These are phyloP conservation scores for Debaryomyces fabryi DNA, from an alignment of 1,139 yeast genomes.

Conservation along the genomic window DNA sequence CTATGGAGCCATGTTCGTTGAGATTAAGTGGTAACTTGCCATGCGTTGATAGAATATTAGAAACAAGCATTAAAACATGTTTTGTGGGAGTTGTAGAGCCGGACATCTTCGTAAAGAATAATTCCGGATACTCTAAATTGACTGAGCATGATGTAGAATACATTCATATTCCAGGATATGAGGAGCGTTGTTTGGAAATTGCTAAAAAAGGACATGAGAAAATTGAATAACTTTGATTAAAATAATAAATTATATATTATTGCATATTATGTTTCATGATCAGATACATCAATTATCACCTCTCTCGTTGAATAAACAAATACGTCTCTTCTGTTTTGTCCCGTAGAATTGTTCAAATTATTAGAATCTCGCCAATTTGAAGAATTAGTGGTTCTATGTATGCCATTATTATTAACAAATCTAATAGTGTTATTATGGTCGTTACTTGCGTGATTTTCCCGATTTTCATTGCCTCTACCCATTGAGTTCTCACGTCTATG, in stretches of 20 bases:
- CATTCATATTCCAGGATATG: constrained; percentile 81
- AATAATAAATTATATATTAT: neutral
- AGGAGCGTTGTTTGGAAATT: constrained; percentile 67
- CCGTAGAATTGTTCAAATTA: constrained; percentile 10
- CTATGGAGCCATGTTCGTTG: constrained; percentile 97
- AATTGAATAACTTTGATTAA: constrained; percentile 10
- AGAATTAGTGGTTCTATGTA: neutral
- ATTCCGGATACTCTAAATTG: constrained; percentile 62
- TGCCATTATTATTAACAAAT: neutral
- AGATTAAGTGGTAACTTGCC: constrained; percentile 90
- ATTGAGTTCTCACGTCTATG: neutral
- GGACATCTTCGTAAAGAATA: constrained; percentile 78
- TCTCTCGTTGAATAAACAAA: constrained; percentile 60
- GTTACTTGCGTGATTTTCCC: neutral
- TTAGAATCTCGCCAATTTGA: neutral
- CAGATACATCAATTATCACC: constrained; percentile 42
- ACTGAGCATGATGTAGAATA: constrained; percentile 64
- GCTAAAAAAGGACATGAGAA: constrained; percentile 75
- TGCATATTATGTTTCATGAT: constrained; percentile 2
- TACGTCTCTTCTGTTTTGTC: constrained; percentile 42
- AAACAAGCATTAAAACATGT: constrained; percentile 62
- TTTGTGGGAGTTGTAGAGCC: constrained; percentile 96
- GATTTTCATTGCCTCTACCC: neutral
- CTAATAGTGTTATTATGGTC: neutral
- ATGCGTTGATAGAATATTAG: constrained; percentile 77